Base-by-base conservation (phyloP, 2,329 filamentous ascomycete genomes). In the Pseudogymnoascus sp. region DNA sequence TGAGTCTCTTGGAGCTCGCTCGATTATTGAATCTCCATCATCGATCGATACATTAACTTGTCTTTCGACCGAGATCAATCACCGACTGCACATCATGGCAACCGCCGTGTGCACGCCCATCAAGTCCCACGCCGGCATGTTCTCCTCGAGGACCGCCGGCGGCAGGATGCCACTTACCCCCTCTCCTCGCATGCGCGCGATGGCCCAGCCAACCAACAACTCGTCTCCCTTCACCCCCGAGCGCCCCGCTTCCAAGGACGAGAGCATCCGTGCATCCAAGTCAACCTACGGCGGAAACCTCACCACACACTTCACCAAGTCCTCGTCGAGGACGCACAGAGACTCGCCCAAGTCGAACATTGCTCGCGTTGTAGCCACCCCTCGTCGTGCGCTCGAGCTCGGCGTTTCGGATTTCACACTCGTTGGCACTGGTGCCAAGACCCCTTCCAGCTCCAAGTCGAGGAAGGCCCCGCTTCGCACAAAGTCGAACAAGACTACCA, bases 321-420 rank as follows among this genome's bases (percentile, higher is more conserved):
- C 83, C 2, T 77, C 76, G 65, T 82, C 86, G 65, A 88, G 87
- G 78, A 78, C 81, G 41, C 88, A 90, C 75, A 88, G 90, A 60
- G 90, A 94, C 73, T 97, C 93, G 2, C 92, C 92, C 73, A 97
- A 97, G 81, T 97, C 92, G 64, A 97, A 97, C 81, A 97, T 97
- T 75, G 90, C 89, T 68, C 85, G 86, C 67, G 78, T 79, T 43
- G 58, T 60, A 2, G 83, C 87, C 63, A 92, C 91, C 45, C 92
- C 93, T 19, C 89, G 90, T 71, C 91, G 89, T 74, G 83, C 81
- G 55, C 83, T 97, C 39, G 93, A 97, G 76, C 84, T 96, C 41
- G 92, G 91, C 68, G 87, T 96, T 35, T 97, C 92, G 41, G 92
- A 99, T 74, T 97, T 93, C 81, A 86, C 90, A 16, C 81, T 99